Base-by-base conservation (phyloP, 164 flowering plant species). In the Liriodendron chinense region DNA sequence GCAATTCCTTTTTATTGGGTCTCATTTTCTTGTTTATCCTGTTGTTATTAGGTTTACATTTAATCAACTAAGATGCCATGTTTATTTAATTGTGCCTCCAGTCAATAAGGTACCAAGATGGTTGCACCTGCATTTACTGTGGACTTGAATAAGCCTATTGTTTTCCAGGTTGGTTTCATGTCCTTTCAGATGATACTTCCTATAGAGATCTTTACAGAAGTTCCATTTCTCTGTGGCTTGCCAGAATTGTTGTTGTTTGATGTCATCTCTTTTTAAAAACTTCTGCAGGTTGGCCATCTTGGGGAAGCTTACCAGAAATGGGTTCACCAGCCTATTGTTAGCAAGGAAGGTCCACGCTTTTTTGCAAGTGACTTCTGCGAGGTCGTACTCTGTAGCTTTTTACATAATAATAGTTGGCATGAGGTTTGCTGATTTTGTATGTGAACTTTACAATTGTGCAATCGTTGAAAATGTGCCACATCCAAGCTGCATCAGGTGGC, bases 321-420 rank as follows among this genome's bases (percentile, higher is more conserved):
- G 99, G 92, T 91, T 84, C 98, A 96, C 83, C 94, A 90, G 75
- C 97, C 99, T 71, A 94, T 94, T 78, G 92, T 88, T 34, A 77
- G 85, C 87, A 90, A 84, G 85, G 95, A 90, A 83, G 90, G 98
- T 24, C 99, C 99, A 70, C 87, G 97, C 3, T 92, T 92, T 76
- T 96, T 96, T 56, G 85, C 72, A 20, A 96, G 87, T 78, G 91
- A 87, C 21, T 86, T 91, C 78, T 84, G 82, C 86, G 98, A 96
- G 98, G 99, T 91, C 86, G 20, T 62, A 12, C 23, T 28, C 26
- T 5, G 1, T 67, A 63, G 24, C 25, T 7, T 57, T 18, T 26
- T 48, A 56, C 25, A 53, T 71, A n/a, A 22, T 56, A 47, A 13
- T 13, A 2, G 22, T 22, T 14, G 20, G 16, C 43, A 34, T 34